phyloP scores from a whole-genome alignment of 2,329 filamentous ascomycete species.

The Thermothelomyces thermophilus region DNA sequence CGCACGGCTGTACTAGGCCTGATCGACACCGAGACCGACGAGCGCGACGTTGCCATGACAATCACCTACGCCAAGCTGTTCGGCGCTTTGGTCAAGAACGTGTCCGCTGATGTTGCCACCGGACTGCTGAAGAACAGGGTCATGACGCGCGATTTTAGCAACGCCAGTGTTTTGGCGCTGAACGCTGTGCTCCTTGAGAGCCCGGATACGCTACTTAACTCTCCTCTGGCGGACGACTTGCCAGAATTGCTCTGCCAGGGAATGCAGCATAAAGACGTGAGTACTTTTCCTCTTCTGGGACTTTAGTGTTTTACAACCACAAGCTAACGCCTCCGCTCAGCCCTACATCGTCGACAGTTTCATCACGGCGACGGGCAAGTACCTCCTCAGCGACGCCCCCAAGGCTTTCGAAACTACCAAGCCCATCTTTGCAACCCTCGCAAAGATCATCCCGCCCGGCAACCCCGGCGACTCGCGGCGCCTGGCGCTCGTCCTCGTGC shows the following conservation, averaged over 20 bases:
- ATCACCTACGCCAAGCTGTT: constrained; percentile 88
- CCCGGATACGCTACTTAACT: constrained; percentile 59
- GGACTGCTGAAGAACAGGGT: constrained; percentile 62
- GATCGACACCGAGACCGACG: constrained; percentile 78
- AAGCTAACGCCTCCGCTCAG: constrained; percentile 34
- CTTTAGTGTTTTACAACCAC: no score
- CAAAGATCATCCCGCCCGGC: constrained; percentile 68
- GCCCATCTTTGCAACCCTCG: constrained; percentile 71
- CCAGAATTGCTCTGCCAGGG: constrained; percentile 73
- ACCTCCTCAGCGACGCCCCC: constrained; percentile 62
- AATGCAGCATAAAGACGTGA: constrained; percentile 68
- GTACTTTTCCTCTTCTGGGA: constrained; percentile 28
- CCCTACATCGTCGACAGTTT: constrained; percentile 83
- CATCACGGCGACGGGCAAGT: constrained; percentile 86
- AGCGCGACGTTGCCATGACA: constrained; percentile 68
- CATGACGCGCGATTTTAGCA: constrained; percentile 67
- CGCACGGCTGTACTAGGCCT: constrained; percentile 77
- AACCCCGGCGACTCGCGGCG: constrained; percentile 76
- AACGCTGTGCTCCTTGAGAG: constrained; percentile 86
- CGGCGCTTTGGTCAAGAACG: constrained; percentile 80
- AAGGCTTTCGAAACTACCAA: constrained; percentile 72
- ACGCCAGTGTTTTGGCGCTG: constrained; percentile 74
- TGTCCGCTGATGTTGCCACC: constrained; percentile 64
- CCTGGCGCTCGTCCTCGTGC: constrained; percentile 76
- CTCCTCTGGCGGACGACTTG: constrained; percentile 63